Conservation (phyloP, 1,284 basidiomycete species). For the Coniophora puteana region DNA sequence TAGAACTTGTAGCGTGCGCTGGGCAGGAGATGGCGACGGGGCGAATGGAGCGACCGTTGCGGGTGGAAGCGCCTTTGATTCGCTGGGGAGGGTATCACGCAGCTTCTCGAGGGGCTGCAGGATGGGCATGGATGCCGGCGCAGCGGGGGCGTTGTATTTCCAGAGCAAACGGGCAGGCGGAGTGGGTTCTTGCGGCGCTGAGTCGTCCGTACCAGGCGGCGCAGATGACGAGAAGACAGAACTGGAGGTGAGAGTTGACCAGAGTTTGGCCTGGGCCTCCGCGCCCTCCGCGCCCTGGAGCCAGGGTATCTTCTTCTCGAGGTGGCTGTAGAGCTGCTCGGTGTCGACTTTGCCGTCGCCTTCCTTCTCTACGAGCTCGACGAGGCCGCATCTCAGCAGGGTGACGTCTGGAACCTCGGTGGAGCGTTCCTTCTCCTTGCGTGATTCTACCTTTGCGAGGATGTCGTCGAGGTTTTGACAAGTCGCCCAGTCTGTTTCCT, state of each 20-base stretch:
- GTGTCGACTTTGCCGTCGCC: conserved; percentile 40
- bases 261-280: conserved; percentile 54
- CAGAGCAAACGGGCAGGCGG: conserved; percentile 38
- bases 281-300: conserved; percentile 46
- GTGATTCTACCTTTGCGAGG: conserved; percentile 18
- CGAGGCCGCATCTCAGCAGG: conserved; percentile 58
- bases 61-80: conserved; percentile 29
- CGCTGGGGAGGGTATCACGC: conserved; percentile 36
- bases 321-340: conserved; percentile 52
- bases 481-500: conserved; percentile 40
- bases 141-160: conserved; percentile 45
- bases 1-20: conserved; percentile 44
- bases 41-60: conserved; percentile 28
- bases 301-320: conserved; percentile 57
- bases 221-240: conserved; percentile 40
- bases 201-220: too few relatives aligned
- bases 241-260: conserved; percentile 54
- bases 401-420: conserved; percentile 45
- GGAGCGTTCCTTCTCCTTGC: conserved; percentile 27
- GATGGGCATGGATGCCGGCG: conserved; percentile 39
- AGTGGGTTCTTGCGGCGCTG: too few relatives aligned
- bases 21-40: conserved; percentile 27
- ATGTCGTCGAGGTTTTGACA: conserved; percentile 49
- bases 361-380: conserved; percentile 40
- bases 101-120: conserved; percentile 45